Evolutionary conservation across 2,329 filamentous ascomycete genomes (phyloP).

Genomic region (Hypocreales sp.): DNA sequence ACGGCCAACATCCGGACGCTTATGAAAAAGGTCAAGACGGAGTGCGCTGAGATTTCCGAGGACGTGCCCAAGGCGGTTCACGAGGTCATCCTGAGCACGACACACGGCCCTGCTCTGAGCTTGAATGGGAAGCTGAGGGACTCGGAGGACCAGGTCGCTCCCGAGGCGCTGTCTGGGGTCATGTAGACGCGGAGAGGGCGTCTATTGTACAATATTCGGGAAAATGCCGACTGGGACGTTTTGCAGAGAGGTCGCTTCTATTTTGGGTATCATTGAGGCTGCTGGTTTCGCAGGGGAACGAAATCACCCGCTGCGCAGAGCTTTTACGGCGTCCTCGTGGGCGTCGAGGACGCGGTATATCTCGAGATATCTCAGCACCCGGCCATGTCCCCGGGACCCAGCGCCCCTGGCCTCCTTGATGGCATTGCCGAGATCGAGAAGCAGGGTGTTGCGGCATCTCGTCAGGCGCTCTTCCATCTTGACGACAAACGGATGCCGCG

Average conservation of each 20-base stretch:
- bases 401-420: conserved; percentile 27
- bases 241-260: background rate
- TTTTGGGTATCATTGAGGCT: conserved; percentile 14
- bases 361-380: conserved; percentile 34
- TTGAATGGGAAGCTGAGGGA: conserved; percentile 66
- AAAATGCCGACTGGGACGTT: conserved; percentile 1
- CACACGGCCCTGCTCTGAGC: conserved; percentile 73
- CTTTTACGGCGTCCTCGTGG: conserved; percentile 34
- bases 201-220: conserved; percentile 24
- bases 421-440: conserved; percentile 39
- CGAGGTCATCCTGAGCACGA: conserved; percentile 70
- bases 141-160: conserved; percentile 38
- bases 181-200: conserved; percentile 26
- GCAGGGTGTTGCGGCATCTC: conserved; percentile 38
- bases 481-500: conserved; percentile 31
- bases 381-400: conserved; percentile 24
- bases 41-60: conserved; percentile 55
- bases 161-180: conserved; percentile 33
- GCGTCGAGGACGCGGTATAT: conserved; percentile 38
- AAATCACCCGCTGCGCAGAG: conserved; percentile 23
- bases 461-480: conserved; percentile 35
- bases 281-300: too few relatives aligned
- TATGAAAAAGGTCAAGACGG: conserved; percentile 61
- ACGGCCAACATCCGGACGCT: conserved; percentile 70
- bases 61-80: conserved; percentile 28